Conservation (phyloP, 306 rosid species). For the Alnus glutinosa region DNA sequence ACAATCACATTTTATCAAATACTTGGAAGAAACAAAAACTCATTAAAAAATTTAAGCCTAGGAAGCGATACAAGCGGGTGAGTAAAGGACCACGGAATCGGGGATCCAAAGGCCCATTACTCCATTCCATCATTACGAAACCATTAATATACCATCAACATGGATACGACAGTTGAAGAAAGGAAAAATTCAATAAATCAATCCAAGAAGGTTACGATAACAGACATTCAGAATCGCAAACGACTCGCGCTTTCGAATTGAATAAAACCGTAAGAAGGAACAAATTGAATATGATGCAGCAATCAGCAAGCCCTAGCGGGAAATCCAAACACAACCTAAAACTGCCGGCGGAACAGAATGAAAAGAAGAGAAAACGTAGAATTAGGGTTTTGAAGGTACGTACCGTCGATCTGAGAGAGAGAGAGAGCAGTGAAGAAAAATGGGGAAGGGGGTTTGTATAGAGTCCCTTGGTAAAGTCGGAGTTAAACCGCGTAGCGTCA, state of each 20-base stretch:
- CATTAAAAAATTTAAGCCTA: background rate
- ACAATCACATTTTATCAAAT: background rate
- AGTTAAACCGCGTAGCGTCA: conserved; percentile 14
- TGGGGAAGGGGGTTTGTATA: background rate
- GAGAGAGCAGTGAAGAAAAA: background rate
- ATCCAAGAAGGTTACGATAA: background rate
- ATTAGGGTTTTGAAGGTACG: conserved; percentile 1
- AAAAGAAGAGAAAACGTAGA: background rate
- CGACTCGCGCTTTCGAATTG: background rate
- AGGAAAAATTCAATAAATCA: background rate
- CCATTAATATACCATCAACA: background rate
- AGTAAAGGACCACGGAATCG: background rate
- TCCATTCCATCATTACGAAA: background rate
- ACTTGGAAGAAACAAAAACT: background rate
- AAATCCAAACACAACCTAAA: background rate
- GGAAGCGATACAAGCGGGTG: background rate
- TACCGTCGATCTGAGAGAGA: conserved; percentile 8
- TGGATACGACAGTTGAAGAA: background rate
- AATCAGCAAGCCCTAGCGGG: background rate
- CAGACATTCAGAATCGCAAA: background rate
- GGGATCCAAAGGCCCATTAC: background rate
- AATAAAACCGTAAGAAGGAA: background rate
- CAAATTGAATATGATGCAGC: too few species aligned
- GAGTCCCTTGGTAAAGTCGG: background rate
- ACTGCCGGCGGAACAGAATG: background rate